Percentiles rank a stretch among this genome's conserved stretches.
These are phyloP conservation scores for Fusarium protoensiforme DNA, from an alignment of 2,329 filamentous ascomycete species.

Conservation along the genomic window DNA sequence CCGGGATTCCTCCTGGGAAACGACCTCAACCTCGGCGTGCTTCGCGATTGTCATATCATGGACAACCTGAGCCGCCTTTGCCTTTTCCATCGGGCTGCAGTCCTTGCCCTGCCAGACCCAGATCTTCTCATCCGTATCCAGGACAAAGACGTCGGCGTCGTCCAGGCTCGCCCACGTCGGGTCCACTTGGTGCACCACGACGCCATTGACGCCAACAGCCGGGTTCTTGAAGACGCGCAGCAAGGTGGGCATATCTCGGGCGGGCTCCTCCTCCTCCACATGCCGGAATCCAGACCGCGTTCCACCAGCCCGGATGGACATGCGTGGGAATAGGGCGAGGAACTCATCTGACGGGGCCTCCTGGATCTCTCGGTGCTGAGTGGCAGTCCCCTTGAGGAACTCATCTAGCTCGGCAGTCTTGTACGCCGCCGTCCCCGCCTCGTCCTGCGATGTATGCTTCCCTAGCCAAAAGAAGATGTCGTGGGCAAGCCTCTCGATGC, in stretches of 20 bases:
- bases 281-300: slow-evolving; percentile 72
- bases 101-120: slow-evolving; percentile 76
- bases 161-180: slow-evolving; percentile 71
- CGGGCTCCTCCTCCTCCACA: slow-evolving; percentile 60
- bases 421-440: slow-evolving; percentile 75
- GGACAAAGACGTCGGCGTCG: slow-evolving; percentile 73
- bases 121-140: slow-evolving; percentile 72
- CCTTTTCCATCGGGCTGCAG: slow-evolving; percentile 76
- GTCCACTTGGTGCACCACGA: slow-evolving; percentile 73
- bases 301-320: slow-evolving; percentile 71
- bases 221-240: slow-evolving; percentile 73
- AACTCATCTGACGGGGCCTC: slow-evolving; percentile 69
- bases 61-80: slow-evolving; percentile 74
- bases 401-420: slow-evolving; percentile 79
- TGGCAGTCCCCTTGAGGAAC: slow-evolving; percentile 70
- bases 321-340: slow-evolving; percentile 67
- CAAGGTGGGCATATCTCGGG: slow-evolving; percentile 60
- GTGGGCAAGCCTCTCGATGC: slow-evolving; percentile 61
- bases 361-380: slow-evolving; percentile 74
- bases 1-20: slow-evolving; percentile 69
- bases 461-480: slow-evolving; percentile 80
- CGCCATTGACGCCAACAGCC: slow-evolving; percentile 54
- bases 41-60: slow-evolving; percentile 73
- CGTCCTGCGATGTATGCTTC: slow-evolving; percentile 72
- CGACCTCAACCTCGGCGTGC: slow-evolving; percentile 72